Evolutionary conservation across 2,329 filamentous ascomycete genomes (phyloP).

Genomic region (Albifimbria verrucaria): DNA sequence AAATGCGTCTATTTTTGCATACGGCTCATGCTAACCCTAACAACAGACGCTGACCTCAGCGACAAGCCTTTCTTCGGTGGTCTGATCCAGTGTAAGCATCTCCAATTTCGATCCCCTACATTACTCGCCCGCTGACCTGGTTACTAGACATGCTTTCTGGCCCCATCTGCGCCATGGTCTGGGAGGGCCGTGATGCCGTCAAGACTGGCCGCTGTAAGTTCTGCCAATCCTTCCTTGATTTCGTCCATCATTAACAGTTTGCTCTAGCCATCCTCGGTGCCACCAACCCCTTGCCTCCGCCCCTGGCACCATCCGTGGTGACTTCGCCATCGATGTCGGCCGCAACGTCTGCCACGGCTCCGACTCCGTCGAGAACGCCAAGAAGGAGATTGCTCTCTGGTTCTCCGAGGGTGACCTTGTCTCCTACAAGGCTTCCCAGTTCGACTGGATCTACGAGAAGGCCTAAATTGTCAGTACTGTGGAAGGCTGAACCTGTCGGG

Average conservation of each 20-base stretch:
- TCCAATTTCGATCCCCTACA: background rate
- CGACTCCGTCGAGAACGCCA: conserved; percentile 95
- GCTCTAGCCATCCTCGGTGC: conserved; percentile 95
- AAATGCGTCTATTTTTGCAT: background rate
- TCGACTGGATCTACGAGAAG: conserved; percentile 99
- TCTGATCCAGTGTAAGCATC: conserved; percentile 78
- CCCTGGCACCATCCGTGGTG: conserved; percentile 97
- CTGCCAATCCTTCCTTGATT: background rate
- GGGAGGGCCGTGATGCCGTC: conserved; percentile 98
- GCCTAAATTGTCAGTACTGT: conserved; percentile 33
- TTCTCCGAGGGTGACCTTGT: conserved; percentile 87
- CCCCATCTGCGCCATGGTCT: conserved; percentile 98
- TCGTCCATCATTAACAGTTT: no score
- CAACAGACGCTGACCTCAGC: conserved; percentile 76
- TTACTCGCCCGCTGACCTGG: conserved; percentile 9
- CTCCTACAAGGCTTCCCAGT: conserved; percentile 78
- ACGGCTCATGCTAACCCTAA: conserved; percentile 23
- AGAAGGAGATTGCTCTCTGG: conserved; percentile 99
- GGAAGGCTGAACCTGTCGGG: background rate
- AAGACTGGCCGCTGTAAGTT: conserved; percentile 90
- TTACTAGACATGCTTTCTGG: conserved; percentile 87
- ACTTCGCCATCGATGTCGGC: conserved; percentile 77
- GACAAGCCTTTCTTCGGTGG: conserved; percentile 96
- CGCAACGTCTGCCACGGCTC: conserved; percentile 99
- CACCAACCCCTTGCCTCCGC: conserved; percentile 95